Percentiles rank a stretch among this genome's conserved stretches.
phyloP scores from a whole-genome alignment of 352 stramenopile species.

The Globisporangium paddicum region DNA sequence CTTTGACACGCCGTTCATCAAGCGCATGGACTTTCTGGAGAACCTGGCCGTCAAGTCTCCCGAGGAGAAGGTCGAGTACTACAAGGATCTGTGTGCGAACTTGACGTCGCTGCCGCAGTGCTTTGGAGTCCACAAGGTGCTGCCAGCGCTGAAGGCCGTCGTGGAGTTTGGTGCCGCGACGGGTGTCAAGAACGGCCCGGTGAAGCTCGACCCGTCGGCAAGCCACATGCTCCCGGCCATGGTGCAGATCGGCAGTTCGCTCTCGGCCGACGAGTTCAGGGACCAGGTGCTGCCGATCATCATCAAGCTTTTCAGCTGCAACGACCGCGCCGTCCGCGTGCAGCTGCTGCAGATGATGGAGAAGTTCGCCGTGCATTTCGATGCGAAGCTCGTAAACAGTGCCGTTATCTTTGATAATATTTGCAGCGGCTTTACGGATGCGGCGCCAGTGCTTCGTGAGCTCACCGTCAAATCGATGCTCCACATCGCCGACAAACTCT shows the following conservation, averaged over 20 bases:
- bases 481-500: conserved; percentile 88
- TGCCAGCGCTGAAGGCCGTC: conserved; percentile 77
- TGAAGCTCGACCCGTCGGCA: conserved; percentile 80
- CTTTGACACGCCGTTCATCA: conserved; percentile 92
- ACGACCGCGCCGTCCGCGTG: conserved; percentile 87
- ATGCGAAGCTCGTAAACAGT: conserved; percentile 90
- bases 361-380: conserved; percentile 84
- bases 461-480: conserved; percentile 92
- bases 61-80: conserved; percentile 93
- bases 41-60: conserved; percentile 91
- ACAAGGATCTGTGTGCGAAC: conserved; percentile 89
- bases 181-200: conserved; percentile 46
- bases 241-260: conserved; percentile 78
- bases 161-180: conserved; percentile 72
- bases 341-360: conserved; percentile 92
- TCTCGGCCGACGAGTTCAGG: conserved; percentile 82
- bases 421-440: conserved; percentile 90
- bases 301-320: conserved; percentile 89
- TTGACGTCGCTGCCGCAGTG: conserved; percentile 55
- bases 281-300: conserved; percentile 86
- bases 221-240: conserved; percentile 87
- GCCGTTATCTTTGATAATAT: conserved; percentile 88
- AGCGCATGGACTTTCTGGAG: conserved; percentile 92
- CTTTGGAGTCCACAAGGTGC: conserved; percentile 85
- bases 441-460: conserved; percentile 81